These are phyloP conservation scores for Hortiboletus campestris DNA, from an alignment of 768 basidiomycete species.

Conservation along the genomic window DNA sequence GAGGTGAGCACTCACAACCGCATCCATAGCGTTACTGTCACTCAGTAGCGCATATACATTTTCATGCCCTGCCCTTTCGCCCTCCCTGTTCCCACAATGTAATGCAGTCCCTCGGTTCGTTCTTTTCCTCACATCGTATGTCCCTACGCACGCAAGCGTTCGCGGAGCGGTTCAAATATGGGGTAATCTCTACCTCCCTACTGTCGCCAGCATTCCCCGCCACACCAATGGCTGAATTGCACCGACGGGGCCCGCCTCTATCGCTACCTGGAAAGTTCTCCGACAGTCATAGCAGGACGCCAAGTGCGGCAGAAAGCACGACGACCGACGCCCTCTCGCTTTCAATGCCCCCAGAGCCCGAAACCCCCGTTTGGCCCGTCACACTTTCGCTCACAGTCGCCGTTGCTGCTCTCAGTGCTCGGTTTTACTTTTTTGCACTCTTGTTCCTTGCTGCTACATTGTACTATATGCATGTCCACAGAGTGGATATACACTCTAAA, in stretches of 20 bases:
- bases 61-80: not conserved
- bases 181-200: conserved; percentile 75
- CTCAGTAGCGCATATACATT: conserved; percentile 9
- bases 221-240: conserved; percentile 31
- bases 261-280: conserved; percentile 48
- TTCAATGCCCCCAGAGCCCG: conserved; percentile 34
- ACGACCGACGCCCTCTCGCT: conserved; percentile 23
- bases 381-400: conserved; percentile 39
- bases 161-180: conserved; percentile 81
- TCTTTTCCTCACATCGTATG: conserved; percentile 35
- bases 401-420: conserved; percentile 42
- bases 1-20: conserved; percentile 37
- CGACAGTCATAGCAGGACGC: conserved; percentile 38
- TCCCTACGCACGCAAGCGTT: conserved; percentile 47
- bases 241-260: conserved; percentile 34
- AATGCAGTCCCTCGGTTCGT: conserved; percentile 37
- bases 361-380: conserved; percentile 36
- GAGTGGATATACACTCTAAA: conserved; percentile 30
- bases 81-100: conserved; percentile 10
- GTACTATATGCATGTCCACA: conserved; percentile 41
- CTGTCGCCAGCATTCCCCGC: conserved; percentile 57
- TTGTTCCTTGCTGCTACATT: conserved; percentile 38
- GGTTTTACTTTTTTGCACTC: conserved; percentile 42
- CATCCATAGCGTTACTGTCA: conserved; percentile 12
- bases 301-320: conserved; percentile 37